Conservation (phyloP, 75 land plant species). For the Cunninghamia lanceolata region DNA sequence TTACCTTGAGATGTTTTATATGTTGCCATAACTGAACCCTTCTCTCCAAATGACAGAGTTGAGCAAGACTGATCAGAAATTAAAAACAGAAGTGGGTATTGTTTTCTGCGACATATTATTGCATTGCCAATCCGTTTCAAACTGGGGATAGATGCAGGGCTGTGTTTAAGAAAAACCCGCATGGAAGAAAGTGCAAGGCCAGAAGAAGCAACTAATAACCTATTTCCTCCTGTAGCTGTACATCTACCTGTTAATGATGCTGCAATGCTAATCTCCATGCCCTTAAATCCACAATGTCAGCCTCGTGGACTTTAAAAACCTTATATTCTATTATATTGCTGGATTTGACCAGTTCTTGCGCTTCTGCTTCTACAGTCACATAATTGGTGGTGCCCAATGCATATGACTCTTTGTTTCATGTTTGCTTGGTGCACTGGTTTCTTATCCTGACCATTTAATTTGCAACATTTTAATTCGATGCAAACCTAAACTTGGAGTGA, state of each 20-base stretch:
- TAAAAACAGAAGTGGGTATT: background rate
- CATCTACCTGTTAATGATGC: background rate
- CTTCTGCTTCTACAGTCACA: too few relatives aligned
- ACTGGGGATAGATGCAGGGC: background rate
- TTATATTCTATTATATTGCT: too few relatives aligned
- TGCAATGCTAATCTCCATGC: background rate
- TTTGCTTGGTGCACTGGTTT: too few relatives aligned
- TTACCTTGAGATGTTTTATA: constrained; percentile 64
- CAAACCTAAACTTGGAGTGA: too few relatives aligned
- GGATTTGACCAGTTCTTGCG: too few relatives aligned
- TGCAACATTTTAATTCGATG: too few relatives aligned
- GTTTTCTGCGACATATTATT: background rate
- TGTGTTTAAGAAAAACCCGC: background rate
- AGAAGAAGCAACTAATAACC: background rate
- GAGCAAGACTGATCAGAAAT: background rate
- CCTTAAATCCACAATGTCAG: too few relatives aligned
- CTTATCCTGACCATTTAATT: too few relatives aligned
- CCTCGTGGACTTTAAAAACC: too few relatives aligned
- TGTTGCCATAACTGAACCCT: constrained; percentile 59
- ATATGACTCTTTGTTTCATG: too few relatives aligned
- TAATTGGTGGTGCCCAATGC: too few relatives aligned
- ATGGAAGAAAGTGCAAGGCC: background rate
- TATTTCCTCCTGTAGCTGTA: too few relatives aligned
- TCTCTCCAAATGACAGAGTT: background rate
- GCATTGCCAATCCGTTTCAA: background rate